Evolutionary conservation across 345 rosid genomes (phyloP).

Genomic region (Linum tenue): DNA sequence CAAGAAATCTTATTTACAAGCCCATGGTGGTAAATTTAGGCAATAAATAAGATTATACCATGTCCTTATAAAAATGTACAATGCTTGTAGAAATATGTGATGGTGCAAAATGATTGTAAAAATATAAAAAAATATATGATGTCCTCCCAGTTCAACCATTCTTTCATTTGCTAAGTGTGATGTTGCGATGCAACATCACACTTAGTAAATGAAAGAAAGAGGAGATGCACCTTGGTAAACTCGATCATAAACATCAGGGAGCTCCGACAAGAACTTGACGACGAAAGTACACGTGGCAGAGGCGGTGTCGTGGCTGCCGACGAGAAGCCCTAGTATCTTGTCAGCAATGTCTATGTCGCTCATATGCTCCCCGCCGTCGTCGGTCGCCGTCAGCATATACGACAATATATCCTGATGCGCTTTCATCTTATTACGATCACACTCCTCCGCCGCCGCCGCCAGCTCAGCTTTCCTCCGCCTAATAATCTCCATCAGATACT

Average conservation of each 20-base stretch:
- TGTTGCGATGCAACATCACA: too few species aligned
- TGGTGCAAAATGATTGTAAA: too few species aligned
- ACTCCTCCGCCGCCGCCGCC: too few species aligned
- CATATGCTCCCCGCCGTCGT: constrained; percentile 28
- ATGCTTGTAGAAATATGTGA: too few species aligned
- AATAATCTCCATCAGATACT: constrained; percentile 20
- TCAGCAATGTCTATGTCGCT: constrained; percentile 27
- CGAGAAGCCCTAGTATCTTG: constrained; percentile 28
- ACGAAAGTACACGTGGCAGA: constrained; percentile 31
- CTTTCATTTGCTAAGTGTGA: too few species aligned
- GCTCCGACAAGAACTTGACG: constrained; percentile 29
- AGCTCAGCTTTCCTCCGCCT: constrained; percentile 23
- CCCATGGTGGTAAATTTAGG: too few species aligned
- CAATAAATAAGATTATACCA: too few species aligned
- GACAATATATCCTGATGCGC: constrained; percentile 25
- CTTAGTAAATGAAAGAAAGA: too few species aligned
- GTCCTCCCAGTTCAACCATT: too few species aligned
- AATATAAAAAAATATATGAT: too few species aligned
- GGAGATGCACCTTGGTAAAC: constrained; percentile 24
- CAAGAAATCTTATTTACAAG: not conserved
- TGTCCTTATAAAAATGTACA: too few species aligned
- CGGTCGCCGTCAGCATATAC: constrained; percentile 20
- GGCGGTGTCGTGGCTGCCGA: constrained; percentile 38
- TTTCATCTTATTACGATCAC: constrained; percentile 15
- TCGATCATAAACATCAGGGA: constrained; percentile 21